Percentiles rank a stretch among this genome's conserved stretches.
phyloP scores from a whole-genome alignment of 2,329 filamentous ascomycete genomes.

The Monosporascus sp. region DNA sequence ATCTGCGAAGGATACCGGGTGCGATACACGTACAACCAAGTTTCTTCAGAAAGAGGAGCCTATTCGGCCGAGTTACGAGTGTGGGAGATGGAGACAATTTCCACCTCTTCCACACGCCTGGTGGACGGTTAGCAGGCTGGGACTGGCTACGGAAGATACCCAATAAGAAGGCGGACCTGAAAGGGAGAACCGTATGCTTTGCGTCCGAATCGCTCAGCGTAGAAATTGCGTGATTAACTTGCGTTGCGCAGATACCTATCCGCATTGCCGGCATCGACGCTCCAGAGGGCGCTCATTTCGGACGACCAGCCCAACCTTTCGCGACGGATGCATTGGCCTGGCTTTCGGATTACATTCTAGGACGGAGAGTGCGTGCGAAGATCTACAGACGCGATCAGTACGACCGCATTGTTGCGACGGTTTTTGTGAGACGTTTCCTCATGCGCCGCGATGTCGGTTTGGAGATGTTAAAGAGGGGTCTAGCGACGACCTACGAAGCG shows the following conservation, averaged over 20 bases:
- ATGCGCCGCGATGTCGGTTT: conserved; percentile 76
- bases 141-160: conserved; percentile 82
- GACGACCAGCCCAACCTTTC: conserved; percentile 78
- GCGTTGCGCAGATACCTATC: conserved; percentile 63
- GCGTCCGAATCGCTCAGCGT: not conserved
- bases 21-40: conserved; percentile 67
- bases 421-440: conserved; percentile 64
- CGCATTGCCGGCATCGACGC: conserved; percentile 90
- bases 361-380: conserved; percentile 72
- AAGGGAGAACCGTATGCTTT: conserved; percentile 65
- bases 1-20: conserved; percentile 78
- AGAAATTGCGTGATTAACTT: conserved; percentile 3
- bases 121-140: conserved; percentile 84
- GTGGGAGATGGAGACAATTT: conserved; percentile 98
- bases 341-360: conserved; percentile 67
- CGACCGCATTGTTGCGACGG: conserved; percentile 81
- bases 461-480: conserved; percentile 78
- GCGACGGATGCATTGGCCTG: conserved; percentile 75
- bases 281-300: conserved; percentile 89
- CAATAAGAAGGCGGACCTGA: conserved; percentile 60
- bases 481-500: conserved; percentile 91
- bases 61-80: conserved; percentile 84
- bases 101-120: conserved; percentile 88
- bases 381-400: conserved; percentile 88
- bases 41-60: conserved; percentile 67